Conservation (phyloP, 139 green algal species). For the Eudorina sp. region DNA sequence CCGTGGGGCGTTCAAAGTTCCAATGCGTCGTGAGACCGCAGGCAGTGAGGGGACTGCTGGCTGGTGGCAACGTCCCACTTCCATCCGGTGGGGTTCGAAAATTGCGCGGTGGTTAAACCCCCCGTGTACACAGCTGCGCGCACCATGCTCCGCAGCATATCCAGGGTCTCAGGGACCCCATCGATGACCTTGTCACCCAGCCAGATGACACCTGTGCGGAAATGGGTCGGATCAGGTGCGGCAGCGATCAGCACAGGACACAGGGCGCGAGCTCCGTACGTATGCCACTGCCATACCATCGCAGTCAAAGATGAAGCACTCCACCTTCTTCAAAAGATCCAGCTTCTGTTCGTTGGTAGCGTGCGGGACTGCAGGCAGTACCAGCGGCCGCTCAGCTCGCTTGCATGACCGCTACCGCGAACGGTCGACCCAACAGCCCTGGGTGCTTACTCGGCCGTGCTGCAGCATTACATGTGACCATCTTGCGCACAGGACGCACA, state of each 20-base stretch:
- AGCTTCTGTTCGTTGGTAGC: conserved; percentile 81
- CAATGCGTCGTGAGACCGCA: too few relatives aligned
- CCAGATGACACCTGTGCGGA: conserved; percentile 93
- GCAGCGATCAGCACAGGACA: too few relatives aligned
- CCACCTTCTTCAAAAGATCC: conserved; percentile 87
- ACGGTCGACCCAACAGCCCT: not conserved
- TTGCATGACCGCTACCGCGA: not conserved
- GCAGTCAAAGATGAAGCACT: conserved; percentile 99
- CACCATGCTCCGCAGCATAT: conserved; percentile 89
- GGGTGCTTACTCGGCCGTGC: conserved; percentile 22
- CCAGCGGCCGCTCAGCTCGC: too few relatives aligned
- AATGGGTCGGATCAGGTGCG: too few relatives aligned
- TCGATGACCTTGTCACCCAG: conserved; percentile 96
- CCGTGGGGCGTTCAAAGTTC: too few relatives aligned
- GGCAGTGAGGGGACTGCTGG: too few relatives aligned
- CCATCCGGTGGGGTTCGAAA: too few relatives aligned
- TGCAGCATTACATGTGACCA: not conserved
- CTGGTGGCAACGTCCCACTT: too few relatives aligned
- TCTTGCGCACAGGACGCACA: conserved; percentile 19
- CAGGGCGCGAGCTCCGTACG: not conserved
- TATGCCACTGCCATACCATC: conserved; percentile 81
- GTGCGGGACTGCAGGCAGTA: conserved; percentile 31
- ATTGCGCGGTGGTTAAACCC: too few relatives aligned
- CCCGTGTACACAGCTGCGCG: too few relatives aligned
- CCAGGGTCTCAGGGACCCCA: conserved; percentile 97